Evolutionary conservation across 2,329 filamentous ascomycete genomes (phyloP), one percentile per base, ranked within the genome.

Genomic region (Ophiostoma populinum): DNA sequence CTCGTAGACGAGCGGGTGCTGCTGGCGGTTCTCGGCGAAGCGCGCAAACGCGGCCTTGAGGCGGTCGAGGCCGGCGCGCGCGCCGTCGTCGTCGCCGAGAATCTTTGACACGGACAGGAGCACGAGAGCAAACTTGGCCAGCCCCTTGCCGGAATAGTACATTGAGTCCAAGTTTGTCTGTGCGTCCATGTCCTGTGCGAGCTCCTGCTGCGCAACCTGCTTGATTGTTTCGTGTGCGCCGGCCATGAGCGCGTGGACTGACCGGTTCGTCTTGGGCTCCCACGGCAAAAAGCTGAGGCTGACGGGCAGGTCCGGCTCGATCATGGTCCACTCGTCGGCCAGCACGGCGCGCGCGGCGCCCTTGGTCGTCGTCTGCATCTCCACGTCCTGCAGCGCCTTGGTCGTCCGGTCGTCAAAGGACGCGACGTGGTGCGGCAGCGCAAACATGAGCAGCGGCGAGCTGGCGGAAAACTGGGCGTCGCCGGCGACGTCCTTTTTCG

Each of bases 61-160:
- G 36, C 69, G 65, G 3, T 52, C 52, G 32, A 86, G 53, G 0
- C 73, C 73, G 6, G 58, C 56, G 40, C 67, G 58, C 0, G 72
- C 71, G 20, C 79, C 51, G 3, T 55, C 56, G 24, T 56, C 52
- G 44, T 83, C 68, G 9, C 63, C 61, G 6, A 79, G 53, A 41
- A 87, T 54, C 43, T 79, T 67, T 40, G 73, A 61, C 27, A 75
- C 62, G 0, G 73, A 68, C 46, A 79, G 75, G 25, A 81, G 56
- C 19, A 86, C 59, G 12, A 62, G 61, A 1, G 78, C 80, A 52
- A 83, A 86, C 51, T 87, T 87, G 42, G 75, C 77, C 13, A 90
- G 57, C 2, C 35, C 38, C 62, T 87, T 95, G 46, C 90, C 90
- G 45, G 80, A 80, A 54, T 78, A 94, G 55, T 95, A 95, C 73